These are phyloP conservation scores for Flaveria linearis DNA, from an alignment of 129 eudicot species.

Conservation along the genomic window DNA sequence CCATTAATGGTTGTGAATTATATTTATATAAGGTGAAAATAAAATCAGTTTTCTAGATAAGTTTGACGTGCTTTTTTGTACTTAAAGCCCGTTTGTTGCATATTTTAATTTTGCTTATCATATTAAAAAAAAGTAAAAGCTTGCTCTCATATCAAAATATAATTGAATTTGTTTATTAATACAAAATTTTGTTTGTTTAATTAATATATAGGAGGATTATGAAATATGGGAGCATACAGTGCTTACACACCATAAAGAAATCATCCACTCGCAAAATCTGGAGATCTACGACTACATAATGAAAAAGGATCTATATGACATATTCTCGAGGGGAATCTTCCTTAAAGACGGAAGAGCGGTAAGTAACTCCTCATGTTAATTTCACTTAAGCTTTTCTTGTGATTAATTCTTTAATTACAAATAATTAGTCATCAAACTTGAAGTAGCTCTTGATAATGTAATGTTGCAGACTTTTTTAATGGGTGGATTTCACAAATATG, in stretches of 20 bases:
- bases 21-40: neutral
- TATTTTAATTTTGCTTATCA: neutral
- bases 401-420: neutral
- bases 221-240: neutral
- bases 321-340: neutral
- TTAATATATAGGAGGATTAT: neutral
- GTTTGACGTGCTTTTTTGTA: too few relatives aligned
- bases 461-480: neutral
- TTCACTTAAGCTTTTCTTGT: neutral
- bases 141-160: neutral
- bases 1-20: neutral
- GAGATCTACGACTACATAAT: neutral
- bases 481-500: too few relatives aligned
- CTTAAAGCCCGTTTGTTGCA: too few relatives aligned
- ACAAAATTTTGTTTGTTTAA: too few relatives aligned
- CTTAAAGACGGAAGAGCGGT: neutral
- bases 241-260: neutral
- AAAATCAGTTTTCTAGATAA: neutral
- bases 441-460: neutral
- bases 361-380: neutral
- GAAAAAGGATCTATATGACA: slow-evolving; percentile 5
- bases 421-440: neutral
- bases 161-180: neutral
- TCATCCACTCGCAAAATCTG: neutral
- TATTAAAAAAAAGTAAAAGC: too few relatives aligned